Conservation (phyloP, 257 asterid species). For the Knoxia roxburghii region DNA sequence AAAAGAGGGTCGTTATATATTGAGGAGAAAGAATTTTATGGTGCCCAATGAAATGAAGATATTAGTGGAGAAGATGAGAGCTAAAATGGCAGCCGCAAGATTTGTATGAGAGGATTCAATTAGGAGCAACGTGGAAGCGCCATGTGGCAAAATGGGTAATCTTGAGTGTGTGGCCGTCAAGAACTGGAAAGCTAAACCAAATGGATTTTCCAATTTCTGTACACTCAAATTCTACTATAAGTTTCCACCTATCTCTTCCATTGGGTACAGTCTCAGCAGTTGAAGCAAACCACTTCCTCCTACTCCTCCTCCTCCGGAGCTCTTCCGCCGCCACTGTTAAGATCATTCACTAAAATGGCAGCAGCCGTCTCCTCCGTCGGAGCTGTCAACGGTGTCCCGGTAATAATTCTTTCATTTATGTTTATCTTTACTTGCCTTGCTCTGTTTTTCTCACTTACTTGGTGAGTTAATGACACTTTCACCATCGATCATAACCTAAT, state of each 20-base stretch:
- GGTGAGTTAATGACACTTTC: no score
- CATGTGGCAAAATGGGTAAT: constrained; percentile 56
- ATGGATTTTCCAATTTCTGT: constrained; percentile 15
- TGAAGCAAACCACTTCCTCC: neutral
- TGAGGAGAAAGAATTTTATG: constrained; percentile 6
- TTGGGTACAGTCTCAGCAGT: neutral
- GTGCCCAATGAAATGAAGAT: constrained; percentile 2
- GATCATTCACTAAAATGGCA: constrained; percentile 37
- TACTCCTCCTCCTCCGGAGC: neutral
- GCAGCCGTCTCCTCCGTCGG: constrained; percentile 68
- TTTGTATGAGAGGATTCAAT: constrained; percentile 7
- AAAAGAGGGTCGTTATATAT: neutral
- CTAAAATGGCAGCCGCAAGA: constrained; percentile 23
- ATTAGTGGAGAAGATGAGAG: constrained; percentile 29
- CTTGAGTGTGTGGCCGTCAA: constrained; percentile 65
- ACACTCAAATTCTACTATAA: constrained; percentile 23
- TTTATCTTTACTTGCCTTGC: neutral
- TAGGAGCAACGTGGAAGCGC: constrained; percentile 16
- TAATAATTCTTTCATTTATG: constrained; percentile 4
- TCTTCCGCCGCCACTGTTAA: constrained; percentile 2
- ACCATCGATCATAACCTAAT: no score
- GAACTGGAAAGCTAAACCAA: constrained; percentile 32
- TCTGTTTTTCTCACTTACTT: no score
- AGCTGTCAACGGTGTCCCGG: constrained; percentile 70
- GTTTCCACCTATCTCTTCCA: neutral